Evolutionary conservation across 1,284 basidiomycete species (phyloP).

Genomic region (Hemileia vastatrix): DNA sequence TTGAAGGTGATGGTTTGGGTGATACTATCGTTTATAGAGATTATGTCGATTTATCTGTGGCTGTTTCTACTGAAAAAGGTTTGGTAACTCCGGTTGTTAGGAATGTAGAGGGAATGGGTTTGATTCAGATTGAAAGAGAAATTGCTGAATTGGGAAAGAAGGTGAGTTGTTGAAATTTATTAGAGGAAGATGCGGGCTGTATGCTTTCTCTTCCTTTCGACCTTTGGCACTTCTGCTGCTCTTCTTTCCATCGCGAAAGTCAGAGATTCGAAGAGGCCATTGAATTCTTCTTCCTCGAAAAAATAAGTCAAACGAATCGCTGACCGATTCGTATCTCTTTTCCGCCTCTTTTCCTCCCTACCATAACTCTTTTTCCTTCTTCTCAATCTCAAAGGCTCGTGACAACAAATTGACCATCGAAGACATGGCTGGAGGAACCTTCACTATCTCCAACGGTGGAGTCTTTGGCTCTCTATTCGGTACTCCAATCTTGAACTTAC

Average conservation of each 20-base stretch:
- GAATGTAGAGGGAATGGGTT: constrained; percentile 75
- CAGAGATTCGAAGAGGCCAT: too few species aligned
- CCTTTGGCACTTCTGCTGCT: too few species aligned
- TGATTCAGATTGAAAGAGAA: constrained; percentile 85
- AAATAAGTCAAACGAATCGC: too few species aligned
- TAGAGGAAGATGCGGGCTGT: too few species aligned
- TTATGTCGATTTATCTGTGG: constrained; percentile 86
- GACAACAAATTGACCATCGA: constrained; percentile 92
- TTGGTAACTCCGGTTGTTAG: constrained; percentile 94
- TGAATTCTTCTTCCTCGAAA: too few species aligned
- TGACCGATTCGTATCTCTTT: too few species aligned
- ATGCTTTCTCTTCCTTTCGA: too few species aligned
- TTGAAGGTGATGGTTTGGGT: constrained; percentile 57
- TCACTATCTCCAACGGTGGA: constrained; percentile 98
- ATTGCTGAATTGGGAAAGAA: constrained; percentile 84
- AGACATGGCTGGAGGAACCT: constrained; percentile 88
- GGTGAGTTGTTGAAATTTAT: too few species aligned
- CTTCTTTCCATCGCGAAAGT: too few species aligned
- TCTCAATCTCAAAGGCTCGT: constrained; percentile 53
- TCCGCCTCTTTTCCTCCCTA: not conserved
- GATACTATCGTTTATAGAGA: constrained; percentile 93
- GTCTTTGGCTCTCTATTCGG: constrained; percentile 96
- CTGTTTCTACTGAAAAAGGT: constrained; percentile 94
- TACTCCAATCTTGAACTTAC: constrained; percentile 76
- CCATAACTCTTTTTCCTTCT: not conserved